These are phyloP conservation scores for Laguncularia racemosa DNA, from an alignment of 345 rosid species.

Conservation along the genomic window DNA sequence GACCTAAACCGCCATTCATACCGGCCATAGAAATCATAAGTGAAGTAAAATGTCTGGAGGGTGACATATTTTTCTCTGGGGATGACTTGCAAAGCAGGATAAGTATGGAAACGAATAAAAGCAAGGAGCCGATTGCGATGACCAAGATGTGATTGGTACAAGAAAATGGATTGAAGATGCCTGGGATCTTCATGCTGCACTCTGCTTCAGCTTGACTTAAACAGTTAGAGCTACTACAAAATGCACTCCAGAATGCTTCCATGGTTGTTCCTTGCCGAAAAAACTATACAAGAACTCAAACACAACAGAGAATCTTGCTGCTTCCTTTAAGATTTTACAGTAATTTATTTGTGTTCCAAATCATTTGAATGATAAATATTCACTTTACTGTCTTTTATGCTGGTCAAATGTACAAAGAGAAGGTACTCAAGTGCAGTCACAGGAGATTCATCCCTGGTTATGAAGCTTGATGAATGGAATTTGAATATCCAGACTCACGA, in stretches of 20 bases:
- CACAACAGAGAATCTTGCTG: too few species aligned
- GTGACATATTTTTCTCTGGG: constrained; percentile 4
- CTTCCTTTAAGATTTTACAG: too few species aligned
- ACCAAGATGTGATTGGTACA: constrained; percentile 19
- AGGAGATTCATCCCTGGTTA: too few species aligned
- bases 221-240: constrained; percentile 8
- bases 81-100: constrained; percentile 10
- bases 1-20: constrained; percentile 20
- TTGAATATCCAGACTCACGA: too few species aligned
- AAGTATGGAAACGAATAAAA: constrained; percentile 15
- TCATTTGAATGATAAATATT: too few species aligned
- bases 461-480: too few species aligned
- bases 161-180: constrained; percentile 18
- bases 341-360: too few species aligned
- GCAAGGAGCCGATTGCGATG: constrained; percentile 21
- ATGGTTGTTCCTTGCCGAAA: constrained; percentile 1
- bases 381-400: too few species aligned
- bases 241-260: constrained; percentile 19
- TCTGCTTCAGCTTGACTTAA: too few species aligned
- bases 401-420: too few species aligned
- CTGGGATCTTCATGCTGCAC: not conserved
- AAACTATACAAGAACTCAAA: too few species aligned
- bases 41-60: constrained; percentile 4
- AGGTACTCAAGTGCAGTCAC: too few species aligned
- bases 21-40: constrained; percentile 13